A percentile compares a stretch with the other conserved stretches of the same genome.
phyloP scores from a whole-genome alignment of 2,329 filamentous ascomycete genomes.

The Nothophaeocryptopus gaeumannii region DNA sequence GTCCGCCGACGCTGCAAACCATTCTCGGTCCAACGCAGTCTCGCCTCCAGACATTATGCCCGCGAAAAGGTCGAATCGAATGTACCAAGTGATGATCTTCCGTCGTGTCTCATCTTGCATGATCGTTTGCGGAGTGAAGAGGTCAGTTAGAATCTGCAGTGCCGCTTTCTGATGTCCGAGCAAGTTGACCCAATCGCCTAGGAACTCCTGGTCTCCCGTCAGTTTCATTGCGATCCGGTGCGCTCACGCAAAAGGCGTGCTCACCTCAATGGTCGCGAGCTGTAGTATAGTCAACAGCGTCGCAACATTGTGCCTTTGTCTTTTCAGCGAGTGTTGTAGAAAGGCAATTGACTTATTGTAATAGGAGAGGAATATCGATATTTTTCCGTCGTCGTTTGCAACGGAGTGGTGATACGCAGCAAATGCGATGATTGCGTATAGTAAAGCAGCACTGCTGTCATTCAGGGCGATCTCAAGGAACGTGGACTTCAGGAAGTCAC shows the following conservation, averaged over 20 bases:
- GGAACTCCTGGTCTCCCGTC: constrained; percentile 65
- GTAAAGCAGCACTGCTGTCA: constrained; percentile 65
- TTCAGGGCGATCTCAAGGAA: constrained; percentile 70
- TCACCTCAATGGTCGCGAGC: constrained; percentile 86
- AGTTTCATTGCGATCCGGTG: constrained; percentile 1
- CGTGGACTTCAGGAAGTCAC: constrained; percentile 69
- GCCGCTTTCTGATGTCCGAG: constrained; percentile 91
- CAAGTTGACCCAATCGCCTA: constrained; percentile 93
- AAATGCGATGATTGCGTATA: constrained; percentile 85
- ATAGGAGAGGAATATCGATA: constrained; percentile 80
- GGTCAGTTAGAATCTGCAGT: constrained; percentile 70
- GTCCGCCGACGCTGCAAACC: constrained; percentile 66
- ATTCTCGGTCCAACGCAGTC: constrained; percentile 70
- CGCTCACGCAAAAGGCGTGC: constrained; percentile 28
- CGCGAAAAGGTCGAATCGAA: constrained; percentile 80
- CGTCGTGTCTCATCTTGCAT: constrained; percentile 68
- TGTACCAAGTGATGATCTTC: constrained; percentile 82
- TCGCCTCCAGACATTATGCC: constrained; percentile 78
- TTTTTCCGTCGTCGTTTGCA: constrained; percentile 65
- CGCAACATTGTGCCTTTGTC: constrained; percentile 67
- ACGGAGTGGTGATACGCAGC: constrained; percentile 82
- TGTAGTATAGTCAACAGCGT: constrained; percentile 87
- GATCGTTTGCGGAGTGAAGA: constrained; percentile 74
- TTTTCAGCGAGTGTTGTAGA: constrained; percentile 68
- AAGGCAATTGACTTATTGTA: constrained; percentile 85